Evolutionary conservation across 768 basidiomycete genomes (phyloP).

Genomic region (Pulveroboletus sp.): DNA sequence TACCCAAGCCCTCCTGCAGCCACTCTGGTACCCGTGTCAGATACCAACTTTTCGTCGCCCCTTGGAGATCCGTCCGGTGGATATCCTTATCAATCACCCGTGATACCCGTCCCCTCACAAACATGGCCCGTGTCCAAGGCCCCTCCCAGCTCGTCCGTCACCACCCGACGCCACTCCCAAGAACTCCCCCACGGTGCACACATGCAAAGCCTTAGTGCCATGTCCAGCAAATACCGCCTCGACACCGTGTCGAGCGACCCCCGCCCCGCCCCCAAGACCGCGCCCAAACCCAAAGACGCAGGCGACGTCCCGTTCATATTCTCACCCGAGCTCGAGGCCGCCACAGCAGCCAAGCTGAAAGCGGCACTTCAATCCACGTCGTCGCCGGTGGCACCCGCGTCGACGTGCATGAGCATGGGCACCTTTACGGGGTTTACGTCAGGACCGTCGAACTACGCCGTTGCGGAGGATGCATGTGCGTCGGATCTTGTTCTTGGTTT

Average conservation of each 20-base stretch:
- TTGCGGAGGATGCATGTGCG: slow-evolving; percentile 26
- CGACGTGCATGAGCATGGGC: slow-evolving; percentile 5
- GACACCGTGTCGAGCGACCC: slow-evolving; percentile 14
- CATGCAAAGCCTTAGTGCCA: slow-evolving; percentile 21
- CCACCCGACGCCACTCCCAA: slow-evolving; percentile 18
- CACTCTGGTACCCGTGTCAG: slow-evolving; percentile 10
- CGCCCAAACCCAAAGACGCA: slow-evolving; percentile 27
- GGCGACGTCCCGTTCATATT: slow-evolving; percentile 32
- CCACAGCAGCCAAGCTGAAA: slow-evolving; percentile 26
- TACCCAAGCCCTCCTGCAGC: slow-evolving; percentile 11
- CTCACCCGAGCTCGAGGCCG: slow-evolving; percentile 30
- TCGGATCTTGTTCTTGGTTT: slow-evolving; percentile 14
- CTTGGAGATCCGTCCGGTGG: slow-evolving; percentile 13
- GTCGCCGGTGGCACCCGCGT: slow-evolving; percentile 2
- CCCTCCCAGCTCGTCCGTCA: not conserved
- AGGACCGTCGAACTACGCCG: slow-evolving; percentile 14
- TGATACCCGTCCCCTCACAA: slow-evolving; percentile 14
- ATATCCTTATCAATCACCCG: slow-evolving; percentile 16
- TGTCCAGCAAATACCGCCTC: slow-evolving; percentile 24
- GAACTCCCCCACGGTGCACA: slow-evolving; percentile 19
- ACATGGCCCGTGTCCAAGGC: slow-evolving; percentile 15
- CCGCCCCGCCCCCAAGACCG: slow-evolving; percentile 10
- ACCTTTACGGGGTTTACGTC: slow-evolving; percentile 20
- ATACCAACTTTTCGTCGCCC: slow-evolving; percentile 11
- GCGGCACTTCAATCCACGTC: slow-evolving; percentile 23